Base-by-base conservation (phyloP, 306 rosid genomes). In the Acacia melanoxylon region DNA sequence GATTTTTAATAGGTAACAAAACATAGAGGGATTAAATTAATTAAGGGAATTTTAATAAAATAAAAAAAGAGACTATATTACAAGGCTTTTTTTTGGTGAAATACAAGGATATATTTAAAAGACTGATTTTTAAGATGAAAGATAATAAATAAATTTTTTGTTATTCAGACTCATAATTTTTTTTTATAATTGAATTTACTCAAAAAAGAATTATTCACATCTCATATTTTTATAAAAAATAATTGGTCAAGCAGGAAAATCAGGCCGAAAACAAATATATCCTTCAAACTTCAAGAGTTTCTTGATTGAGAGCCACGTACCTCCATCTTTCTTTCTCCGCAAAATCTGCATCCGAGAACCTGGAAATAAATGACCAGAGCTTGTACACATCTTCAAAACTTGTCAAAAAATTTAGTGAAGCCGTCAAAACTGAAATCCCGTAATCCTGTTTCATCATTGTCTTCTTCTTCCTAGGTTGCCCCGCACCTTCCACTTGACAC, bases 281-380 rank as follows among this genome's bases (percentile, higher is more conserved):
- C 3, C 25, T 83, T 87, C 88, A 94, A 49, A 94, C 82, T 74
- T 91, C 95, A 45, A 93, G 54, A 0, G 91, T 94, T 15, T 84
- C 86, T 71, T 94, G 97, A 87, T 93, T 90, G 40, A 94, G 89
- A 67, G 97, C 97, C 78, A 70, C 77, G 90, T 93, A 94, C 82
- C 97, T 93, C 98, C 97, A 94, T 69, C 88, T 91, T 85, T 91
- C 98, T 81, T 93, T 93, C 87, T 93, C 95, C 73, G 90, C 94
- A 86, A 93, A 94, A 24, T 94, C 98, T 4, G 97, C 98, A 82
- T 94, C 98, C 45, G 91, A 82, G 71, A 94, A 93, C 80, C 90
- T 78, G 0, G 98, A 88, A 87, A 90, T 82, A 83, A 93, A 94
- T 40, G 86, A 87, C 98, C 98, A 94, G 27, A 93, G 45, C 86